Conservation (phyloP, 2,329 filamentous ascomycete species). For the Claviceps sorghi region DNA sequence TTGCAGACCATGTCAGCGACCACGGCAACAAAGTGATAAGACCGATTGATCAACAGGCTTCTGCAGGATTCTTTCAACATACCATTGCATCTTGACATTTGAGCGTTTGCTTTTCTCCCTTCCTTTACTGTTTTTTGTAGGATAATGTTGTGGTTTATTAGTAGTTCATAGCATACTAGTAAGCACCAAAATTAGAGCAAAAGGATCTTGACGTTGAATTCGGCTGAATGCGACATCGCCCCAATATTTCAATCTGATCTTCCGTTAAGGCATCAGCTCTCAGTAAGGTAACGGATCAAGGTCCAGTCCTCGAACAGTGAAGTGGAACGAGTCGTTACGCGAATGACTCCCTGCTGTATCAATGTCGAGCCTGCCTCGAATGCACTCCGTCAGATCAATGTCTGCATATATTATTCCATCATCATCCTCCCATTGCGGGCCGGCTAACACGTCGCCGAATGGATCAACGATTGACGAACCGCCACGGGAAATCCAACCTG, state of each 20-base stretch:
- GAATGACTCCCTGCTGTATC: conserved; percentile 81
- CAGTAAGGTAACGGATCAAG: conserved; percentile 42
- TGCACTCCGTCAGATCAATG: conserved; percentile 78
- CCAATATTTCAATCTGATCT: background rate
- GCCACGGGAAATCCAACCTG: conserved; percentile 50
- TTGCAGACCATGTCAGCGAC: conserved; percentile 15
- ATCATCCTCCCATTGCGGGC: conserved; percentile 71
- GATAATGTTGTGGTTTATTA: background rate
- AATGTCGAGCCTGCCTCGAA: conserved; percentile 65
- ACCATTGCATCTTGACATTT: conserved; percentile 7
- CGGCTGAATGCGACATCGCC: background rate
- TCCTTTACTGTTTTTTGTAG: background rate
- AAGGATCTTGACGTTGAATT: background rate
- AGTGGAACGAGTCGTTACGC: conserved; percentile 49
- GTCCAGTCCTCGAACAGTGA: conserved; percentile 44
- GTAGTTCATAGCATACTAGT: background rate
- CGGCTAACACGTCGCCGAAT: conserved; percentile 62
- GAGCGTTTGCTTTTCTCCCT: background rate
- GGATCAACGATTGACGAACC: conserved; percentile 75
- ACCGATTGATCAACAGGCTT: conserved; percentile 8
- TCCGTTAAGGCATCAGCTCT: background rate
- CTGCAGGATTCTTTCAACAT: background rate
- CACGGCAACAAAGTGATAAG: conserved; percentile 12
- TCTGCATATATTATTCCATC: conserved; percentile 53
- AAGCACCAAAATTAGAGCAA: background rate